phyloP scores from a whole-genome alignment of 176 grass and related monocot genomes.

The Oryza coarctata region DNA sequence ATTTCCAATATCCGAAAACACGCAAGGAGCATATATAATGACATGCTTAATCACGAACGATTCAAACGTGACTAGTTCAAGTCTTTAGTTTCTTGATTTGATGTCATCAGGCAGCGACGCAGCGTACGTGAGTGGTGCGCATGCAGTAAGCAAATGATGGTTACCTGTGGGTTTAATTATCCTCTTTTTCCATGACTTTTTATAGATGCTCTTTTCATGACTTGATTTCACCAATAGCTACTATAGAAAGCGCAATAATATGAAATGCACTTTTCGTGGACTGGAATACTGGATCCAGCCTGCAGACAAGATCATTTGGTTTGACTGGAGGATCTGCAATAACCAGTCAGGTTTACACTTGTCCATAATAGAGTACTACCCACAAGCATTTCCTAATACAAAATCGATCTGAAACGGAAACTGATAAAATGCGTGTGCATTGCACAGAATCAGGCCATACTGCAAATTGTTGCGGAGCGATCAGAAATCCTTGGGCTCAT shows the following conservation, averaged over 20 bases:
- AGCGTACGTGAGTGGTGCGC: not conserved
- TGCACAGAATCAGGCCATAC: not conserved
- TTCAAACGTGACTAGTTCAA: not conserved
- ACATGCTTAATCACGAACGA: not conserved
- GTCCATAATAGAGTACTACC: not conserved
- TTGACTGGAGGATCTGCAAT: not conserved
- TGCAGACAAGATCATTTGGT: not conserved
- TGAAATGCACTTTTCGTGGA: not conserved
- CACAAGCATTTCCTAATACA: not conserved
- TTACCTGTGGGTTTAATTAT: not conserved
- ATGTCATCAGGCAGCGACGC: not conserved
- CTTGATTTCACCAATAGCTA: not conserved
- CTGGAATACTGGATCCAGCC: not conserved
- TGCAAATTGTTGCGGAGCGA: not conserved
- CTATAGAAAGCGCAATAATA: not conserved
- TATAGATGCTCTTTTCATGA: no score
- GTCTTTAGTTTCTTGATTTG: not conserved
- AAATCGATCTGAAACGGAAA: not conserved
- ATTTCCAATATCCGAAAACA: not conserved
- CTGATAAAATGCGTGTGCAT: not conserved
- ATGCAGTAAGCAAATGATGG: not conserved
- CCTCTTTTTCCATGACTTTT: not conserved
- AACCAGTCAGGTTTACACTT: not conserved
- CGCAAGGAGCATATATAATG: not conserved
- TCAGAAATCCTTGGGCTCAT: not conserved